A percentile compares a stretch with the other conserved stretches of the same genome.
These are phyloP conservation scores for Lachnellula occidentalis DNA, from an alignment of 2,329 filamentous ascomycete genomes.

Conservation along the genomic window DNA sequence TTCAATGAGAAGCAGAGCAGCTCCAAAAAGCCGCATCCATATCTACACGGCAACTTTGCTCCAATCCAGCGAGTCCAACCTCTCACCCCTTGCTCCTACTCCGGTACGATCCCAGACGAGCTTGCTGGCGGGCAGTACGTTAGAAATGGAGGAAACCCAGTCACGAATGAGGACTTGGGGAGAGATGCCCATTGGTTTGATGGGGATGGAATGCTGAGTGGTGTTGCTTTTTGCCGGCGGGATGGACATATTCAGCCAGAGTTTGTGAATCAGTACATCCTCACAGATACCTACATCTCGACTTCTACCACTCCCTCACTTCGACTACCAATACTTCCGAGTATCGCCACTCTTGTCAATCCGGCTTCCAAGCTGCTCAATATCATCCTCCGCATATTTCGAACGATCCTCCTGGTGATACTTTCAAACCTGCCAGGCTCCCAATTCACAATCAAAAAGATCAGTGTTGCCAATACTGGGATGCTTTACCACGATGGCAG, in stretches of 20 bases:
- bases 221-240: slow-evolving; percentile 52
- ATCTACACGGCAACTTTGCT: slow-evolving; percentile 64
- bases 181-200: slow-evolving; percentile 70
- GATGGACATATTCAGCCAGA: slow-evolving; percentile 46
- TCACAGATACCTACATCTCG: slow-evolving; percentile 61
- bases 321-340: slow-evolving; percentile 55
- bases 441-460: slow-evolving; percentile 53
- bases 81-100: slow-evolving; percentile 51
- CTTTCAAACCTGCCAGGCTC: slow-evolving; percentile 53
- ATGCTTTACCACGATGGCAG: slow-evolving; percentile 63
- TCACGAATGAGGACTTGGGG: slow-evolving; percentile 53
- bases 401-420: slow-evolving; percentile 52
- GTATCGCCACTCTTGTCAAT: slow-evolving; percentile 60
- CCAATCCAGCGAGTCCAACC: slow-evolving; percentile 52
- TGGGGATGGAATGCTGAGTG: slow-evolving; percentile 68
- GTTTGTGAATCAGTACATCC: slow-evolving; percentile 64
- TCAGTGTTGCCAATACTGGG: slow-evolving; percentile 65
- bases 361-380: slow-evolving; percentile 47
- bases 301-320: slow-evolving; percentile 43
- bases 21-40: slow-evolving; percentile 32
- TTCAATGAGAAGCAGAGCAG: slow-evolving; percentile 21
- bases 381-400: slow-evolving; percentile 46
- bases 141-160: slow-evolving; percentile 65
- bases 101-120: slow-evolving; percentile 57
- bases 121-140: slow-evolving; percentile 66